These are phyloP conservation scores for Aspergillus novoparasiticus DNA, from an alignment of 2,329 filamentous ascomycete genomes.

Conservation along the genomic window DNA sequence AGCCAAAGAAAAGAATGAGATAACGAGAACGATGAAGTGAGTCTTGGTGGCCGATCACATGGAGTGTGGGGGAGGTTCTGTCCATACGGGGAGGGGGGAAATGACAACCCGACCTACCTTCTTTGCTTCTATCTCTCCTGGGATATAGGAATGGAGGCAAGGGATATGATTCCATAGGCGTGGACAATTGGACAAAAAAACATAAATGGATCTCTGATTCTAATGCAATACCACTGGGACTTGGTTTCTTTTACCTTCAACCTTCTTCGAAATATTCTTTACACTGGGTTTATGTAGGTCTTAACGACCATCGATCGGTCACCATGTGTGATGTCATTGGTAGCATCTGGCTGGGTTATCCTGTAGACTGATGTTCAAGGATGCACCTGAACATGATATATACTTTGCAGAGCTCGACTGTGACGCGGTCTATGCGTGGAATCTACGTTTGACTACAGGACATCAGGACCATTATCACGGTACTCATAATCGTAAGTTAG, in stretches of 20 bases:
- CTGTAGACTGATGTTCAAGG: not conserved
- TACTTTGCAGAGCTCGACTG: not conserved
- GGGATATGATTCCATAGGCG: constrained; percentile 10
- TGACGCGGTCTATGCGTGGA: not conserved
- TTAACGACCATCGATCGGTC: not conserved
- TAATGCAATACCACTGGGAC: constrained; percentile 22
- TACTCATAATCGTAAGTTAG: not conserved
- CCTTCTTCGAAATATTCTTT: not conserved
- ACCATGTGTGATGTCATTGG: not conserved
- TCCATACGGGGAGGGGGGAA: constrained; percentile 8
- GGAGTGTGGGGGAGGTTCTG: constrained; percentile 12
- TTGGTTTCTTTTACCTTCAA: constrained; percentile 8
- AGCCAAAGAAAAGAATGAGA: constrained; percentile 28
- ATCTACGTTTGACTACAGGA: not conserved
- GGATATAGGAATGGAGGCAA: constrained; percentile 2
- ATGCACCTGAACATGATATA: not conserved
- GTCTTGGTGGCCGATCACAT: constrained; percentile 13
- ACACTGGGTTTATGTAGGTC: not conserved
- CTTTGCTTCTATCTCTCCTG: constrained; percentile 5
- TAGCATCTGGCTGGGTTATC: not conserved
- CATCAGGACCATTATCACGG: not conserved
- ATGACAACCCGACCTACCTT: constrained; percentile 1
- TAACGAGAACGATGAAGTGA: constrained; percentile 26
- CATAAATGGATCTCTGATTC: constrained; percentile 17
- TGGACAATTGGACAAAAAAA: constrained; percentile 15